phyloP scores from a whole-genome alignment of 176 grass and related monocot genomes.

The Sorghum bicolor region Sorghum_bicolor_NCBIv3 NC_012878.2:51669001-51669500 shows the following conservation, averaged over 20 bases:
- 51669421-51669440: not conserved
- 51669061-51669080: too few species aligned
- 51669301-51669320: not conserved
- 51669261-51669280: not conserved
- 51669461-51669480: not conserved
- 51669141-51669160: not conserved
- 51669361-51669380: not conserved
- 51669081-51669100: too few species aligned
- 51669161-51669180: not conserved
- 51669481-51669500: not conserved
- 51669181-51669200: not conserved
- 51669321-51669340: not conserved
- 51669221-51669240: not conserved
- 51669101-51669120: not conserved
- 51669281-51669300: not conserved
- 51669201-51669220: not conserved
- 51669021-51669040: too few species aligned
- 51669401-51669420: not conserved
- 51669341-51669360: not conserved
- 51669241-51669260: not conserved
- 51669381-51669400: conserved; percentile 35
- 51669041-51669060: not conserved
- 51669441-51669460: not conserved
- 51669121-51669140: not conserved
- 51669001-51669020: too few species aligned